phyloP scores from a whole-genome alignment of 805 yeast genomes.

The Saccharomycopsis oosterbeekiorum region DNA sequence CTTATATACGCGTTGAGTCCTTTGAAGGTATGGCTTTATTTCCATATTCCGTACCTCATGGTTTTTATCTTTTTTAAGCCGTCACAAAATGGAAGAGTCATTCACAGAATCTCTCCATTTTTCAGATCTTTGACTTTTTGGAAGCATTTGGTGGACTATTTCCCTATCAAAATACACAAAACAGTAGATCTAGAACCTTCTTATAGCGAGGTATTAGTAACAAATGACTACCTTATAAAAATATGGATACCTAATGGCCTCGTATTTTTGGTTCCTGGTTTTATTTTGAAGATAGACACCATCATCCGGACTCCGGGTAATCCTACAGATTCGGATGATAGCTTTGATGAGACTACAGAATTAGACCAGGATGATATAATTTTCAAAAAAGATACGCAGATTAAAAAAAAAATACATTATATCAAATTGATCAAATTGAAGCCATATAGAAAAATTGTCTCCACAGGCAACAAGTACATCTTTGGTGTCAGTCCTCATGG shows the following conservation, averaged over 20 bases:
- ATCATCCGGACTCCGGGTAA: background rate
- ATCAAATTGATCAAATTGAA: background rate
- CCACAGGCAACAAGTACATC: slow-evolving; percentile 63
- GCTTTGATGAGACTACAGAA: background rate
- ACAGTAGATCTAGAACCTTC: slow-evolving; percentile 68
- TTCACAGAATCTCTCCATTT: slow-evolving; percentile 43
- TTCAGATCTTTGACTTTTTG: slow-evolving; percentile 52
- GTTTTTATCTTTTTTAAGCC: slow-evolving; percentile 54
- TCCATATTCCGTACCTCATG: slow-evolving; percentile 51
- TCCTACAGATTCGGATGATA: background rate
- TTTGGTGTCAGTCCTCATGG: slow-evolving; percentile 98
- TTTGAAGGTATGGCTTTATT: slow-evolving; percentile 53
- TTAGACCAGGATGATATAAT: background rate
- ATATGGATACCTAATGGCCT: background rate
- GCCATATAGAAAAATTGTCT: slow-evolving; percentile 9
- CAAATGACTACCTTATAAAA: slow-evolving; percentile 19
- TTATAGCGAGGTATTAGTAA: slow-evolving; percentile 31
- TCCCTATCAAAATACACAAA: slow-evolving; percentile 67
- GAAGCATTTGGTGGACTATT: slow-evolving; percentile 67
- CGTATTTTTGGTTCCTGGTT: background rate
- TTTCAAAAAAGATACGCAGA: background rate
- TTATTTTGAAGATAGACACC: background rate
- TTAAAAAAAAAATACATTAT: background rate
- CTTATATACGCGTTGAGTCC: slow-evolving; percentile 50
- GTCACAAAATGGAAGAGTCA: slow-evolving; percentile 64